A percentile compares a stretch with the other conserved stretches of the same genome.
phyloP scores from a whole-genome alignment of 768 basidiomycete genomes.

The Russula griseocarnosa region DNA sequence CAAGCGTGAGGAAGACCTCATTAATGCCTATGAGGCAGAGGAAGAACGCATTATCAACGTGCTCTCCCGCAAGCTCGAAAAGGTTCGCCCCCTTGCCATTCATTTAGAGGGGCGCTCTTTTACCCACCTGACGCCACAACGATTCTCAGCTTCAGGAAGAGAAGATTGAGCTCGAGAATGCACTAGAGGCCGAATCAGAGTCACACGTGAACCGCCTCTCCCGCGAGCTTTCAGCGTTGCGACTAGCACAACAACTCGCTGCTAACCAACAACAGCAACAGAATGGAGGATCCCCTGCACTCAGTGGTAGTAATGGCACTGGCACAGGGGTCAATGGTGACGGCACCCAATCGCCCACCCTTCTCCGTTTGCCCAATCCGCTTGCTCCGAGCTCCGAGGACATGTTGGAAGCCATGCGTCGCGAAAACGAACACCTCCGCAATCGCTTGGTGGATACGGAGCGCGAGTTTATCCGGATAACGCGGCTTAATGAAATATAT shows the following conservation, averaged over 20 bases:
- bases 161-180: slow-evolving; percentile 79
- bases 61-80: slow-evolving; percentile 76
- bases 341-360: slow-evolving; percentile 25
- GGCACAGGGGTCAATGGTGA: slow-evolving; percentile 30
- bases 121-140: slow-evolving; percentile 8
- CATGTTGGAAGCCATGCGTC: slow-evolving; percentile 69
- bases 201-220: slow-evolving; percentile 74
- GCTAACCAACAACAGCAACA: slow-evolving; percentile 30
- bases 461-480: slow-evolving; percentile 68
- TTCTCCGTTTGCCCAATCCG: slow-evolving; percentile 32
- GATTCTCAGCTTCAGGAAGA: slow-evolving; percentile 68
- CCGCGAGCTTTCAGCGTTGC: slow-evolving; percentile 62
- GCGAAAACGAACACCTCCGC: slow-evolving; percentile 76
- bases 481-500: slow-evolving; percentile 76
- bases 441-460: slow-evolving; percentile 67
- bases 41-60: slow-evolving; percentile 85
- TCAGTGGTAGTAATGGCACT: too few species aligned
- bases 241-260: slow-evolving; percentile 52
- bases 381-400: slow-evolving; percentile 46
- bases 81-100: slow-evolving; percentile 45
- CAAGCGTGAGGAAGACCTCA: slow-evolving; percentile 66
- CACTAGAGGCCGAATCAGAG: slow-evolving; percentile 81
- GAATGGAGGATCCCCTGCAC: slow-evolving; percentile 29
- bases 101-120: background rate
- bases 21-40: slow-evolving; percentile 87